phyloP scores from a whole-genome alignment of 2,329 filamentous ascomycete species.

The Cladosporium colombiae region DNA sequence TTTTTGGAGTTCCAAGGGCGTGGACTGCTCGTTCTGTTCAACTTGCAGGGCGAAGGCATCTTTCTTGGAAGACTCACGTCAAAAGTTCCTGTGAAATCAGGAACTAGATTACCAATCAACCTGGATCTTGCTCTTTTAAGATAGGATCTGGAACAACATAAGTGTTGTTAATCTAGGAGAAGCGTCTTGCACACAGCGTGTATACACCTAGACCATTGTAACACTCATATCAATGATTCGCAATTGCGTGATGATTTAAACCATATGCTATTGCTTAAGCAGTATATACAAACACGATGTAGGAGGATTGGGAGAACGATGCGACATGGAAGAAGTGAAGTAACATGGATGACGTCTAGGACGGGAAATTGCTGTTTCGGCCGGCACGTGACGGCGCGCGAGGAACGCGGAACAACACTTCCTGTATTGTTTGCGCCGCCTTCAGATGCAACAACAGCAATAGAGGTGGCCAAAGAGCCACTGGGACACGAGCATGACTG shows the following conservation, averaged over 20 bases:
- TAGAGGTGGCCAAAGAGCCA: neutral
- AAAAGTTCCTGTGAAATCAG: neutral
- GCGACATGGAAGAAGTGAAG: neutral
- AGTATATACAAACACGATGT: neutral
- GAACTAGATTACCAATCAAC: neutral
- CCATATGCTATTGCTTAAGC: neutral
- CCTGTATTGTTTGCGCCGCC: neutral
- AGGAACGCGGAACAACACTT: conserved; percentile 3
- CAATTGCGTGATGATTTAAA: neutral
- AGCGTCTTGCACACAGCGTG: neutral
- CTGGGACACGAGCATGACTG: neutral
- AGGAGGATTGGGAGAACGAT: neutral
- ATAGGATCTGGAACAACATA: neutral
- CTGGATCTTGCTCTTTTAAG: neutral
- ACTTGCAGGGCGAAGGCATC: neutral
- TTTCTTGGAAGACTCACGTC: neutral
- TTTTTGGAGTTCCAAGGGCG: neutral
- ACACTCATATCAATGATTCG: neutral
- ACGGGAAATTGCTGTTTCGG: neutral
- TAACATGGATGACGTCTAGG: neutral
- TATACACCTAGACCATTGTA: too few relatives aligned
- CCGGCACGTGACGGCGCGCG: conserved; percentile 3
- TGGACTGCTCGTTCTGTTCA: neutral
- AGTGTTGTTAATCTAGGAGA: neutral
- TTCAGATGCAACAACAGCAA: neutral